A percentile compares a stretch with the other conserved stretches of the same genome.
These are phyloP conservation scores for Lentinula lateritia DNA, from an alignment of 768 basidiomycete genomes.

Conservation along the genomic window DNA sequence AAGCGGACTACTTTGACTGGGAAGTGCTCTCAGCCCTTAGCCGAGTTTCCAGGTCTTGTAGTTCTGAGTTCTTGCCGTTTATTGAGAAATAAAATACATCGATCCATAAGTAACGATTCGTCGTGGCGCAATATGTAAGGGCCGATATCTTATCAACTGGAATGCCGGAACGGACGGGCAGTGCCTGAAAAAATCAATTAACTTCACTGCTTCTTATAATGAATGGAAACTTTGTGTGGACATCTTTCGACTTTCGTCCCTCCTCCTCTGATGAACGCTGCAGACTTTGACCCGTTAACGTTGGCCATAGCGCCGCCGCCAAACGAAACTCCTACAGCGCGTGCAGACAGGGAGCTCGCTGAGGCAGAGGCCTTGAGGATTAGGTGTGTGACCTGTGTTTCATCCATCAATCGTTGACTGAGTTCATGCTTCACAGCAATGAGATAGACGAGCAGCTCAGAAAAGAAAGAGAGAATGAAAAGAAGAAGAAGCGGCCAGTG, in stretches of 20 bases:
- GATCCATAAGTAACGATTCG: too few relatives aligned
- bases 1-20: too few relatives aligned
- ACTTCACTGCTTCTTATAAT: conserved; percentile 5
- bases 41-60: too few relatives aligned
- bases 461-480: conserved; percentile 50
- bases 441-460: conserved; percentile 73
- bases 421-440: conserved; percentile 34
- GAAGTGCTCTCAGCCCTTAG: too few relatives aligned
- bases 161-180: neutral
- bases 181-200: conserved; percentile 3
- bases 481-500: conserved; percentile 62
- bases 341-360: conserved; percentile 45
- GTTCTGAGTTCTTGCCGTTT: too few relatives aligned
- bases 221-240: neutral
- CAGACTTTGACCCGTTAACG: conserved; percentile 59
- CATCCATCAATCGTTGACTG: neutral
- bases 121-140: too few relatives aligned
- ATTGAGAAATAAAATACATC: too few relatives aligned
- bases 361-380: conserved; percentile 62
- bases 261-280: conserved; percentile 8
- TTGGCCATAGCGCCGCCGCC: conserved; percentile 56
- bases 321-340: conserved; percentile 56
- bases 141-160: neutral
- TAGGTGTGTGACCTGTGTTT: conserved; percentile 14
- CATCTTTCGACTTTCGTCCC: neutral